Base-by-base conservation (phyloP, 2,329 filamentous ascomycete species). In the Hypoxylon sp. region DNA sequence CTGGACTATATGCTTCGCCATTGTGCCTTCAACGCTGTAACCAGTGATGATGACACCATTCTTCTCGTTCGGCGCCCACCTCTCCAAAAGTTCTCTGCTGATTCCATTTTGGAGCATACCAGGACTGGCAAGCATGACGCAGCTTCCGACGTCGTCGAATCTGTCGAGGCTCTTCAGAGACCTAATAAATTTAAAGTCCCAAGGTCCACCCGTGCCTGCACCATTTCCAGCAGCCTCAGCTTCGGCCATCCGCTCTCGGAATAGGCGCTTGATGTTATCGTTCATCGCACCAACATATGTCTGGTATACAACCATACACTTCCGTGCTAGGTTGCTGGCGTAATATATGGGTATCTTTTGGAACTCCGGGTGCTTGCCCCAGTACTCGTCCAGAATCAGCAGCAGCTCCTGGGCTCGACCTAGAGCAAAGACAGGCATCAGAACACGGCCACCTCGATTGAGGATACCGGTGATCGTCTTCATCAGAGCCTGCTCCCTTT, bases 201-300 rank as follows among this genome's bases (percentile, higher is more conserved):
- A 99, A 0, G 96, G 96, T 0, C 92, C 92, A 34, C 92, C 94
- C 74, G 92, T 94, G 6, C 88, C 89, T 5, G 87, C 86, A 2
- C 85, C 86, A 70, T 94, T 91, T 7, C 92, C 92, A 32, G 89
- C 90, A 0, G 91, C 90, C 77, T 97, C 93, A 8, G 93, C 92
- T 77, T 97, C 93, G 3, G 93, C 93, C 88, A 97, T 96, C 50
- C 93, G 89, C 78, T 96, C 94, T 56, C 91, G 87, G 80, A 97
- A 97, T n/a, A 97, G 87, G 9, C 93, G 88, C 78, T 97, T 97
- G 83, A 99, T 98, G 74, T 97, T 98, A 75, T 98, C 95, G 77
- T 99, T 99, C 96, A 99, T 99, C 59, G 94, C 94, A 51, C 94
- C 93, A 51, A 98, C 93, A 74, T 98, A 99, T 1, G 96, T 99